Evolutionary conservation across 148 eudicot species (phyloP), one percentile per base, ranked within the genome.

Genomic region (Fagopyrum tataricum): DNA sequence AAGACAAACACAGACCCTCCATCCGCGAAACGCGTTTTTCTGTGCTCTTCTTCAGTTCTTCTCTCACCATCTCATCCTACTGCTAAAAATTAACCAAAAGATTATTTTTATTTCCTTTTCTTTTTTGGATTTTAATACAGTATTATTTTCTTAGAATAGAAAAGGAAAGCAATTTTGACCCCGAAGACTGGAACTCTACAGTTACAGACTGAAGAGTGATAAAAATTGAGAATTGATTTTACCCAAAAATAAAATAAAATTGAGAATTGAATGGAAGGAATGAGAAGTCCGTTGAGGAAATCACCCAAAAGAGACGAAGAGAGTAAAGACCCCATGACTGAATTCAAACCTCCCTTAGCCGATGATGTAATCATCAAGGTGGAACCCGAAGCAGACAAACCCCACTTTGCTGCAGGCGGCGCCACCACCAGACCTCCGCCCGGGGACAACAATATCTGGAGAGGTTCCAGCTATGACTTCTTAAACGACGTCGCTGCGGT

Each of bases 391-490:
- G 52, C 73, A 0, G 10, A 72, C 0, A 17, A 49, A 10, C 79
- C 72, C 47, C 26, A 5, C 49, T 10, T 44, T 4, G 47, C 10
- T 40, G 10, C 5, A 21, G 49, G 49, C 13, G 49, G 49, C 49
- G 49, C 13, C 49, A 13, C 47, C 47, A 1, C 23, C n/a, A 18
- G 9, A 1, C 67, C 52, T 17, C 71, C 17, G n/a, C 39, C 5
- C n/a, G 62, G 37, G 7, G 73, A 61, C 15, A 71, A 21, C 43
- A 75, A 69, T 8, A 72, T 86, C 3, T 83, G 88, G 84, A 69
- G 90, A 26, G 93, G 80, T 48, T 74, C 85, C 2, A 89, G 93
- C 62, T 89, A 89, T 15, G 94, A 89, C 51, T 87, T 87, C 74
- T 72, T 74, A 0, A 78, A 85, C 75, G 91, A 85, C 48, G 71